Evolutionary conservation across 345 rosid species (phyloP).

Genomic region (Populus tremula): DNA sequence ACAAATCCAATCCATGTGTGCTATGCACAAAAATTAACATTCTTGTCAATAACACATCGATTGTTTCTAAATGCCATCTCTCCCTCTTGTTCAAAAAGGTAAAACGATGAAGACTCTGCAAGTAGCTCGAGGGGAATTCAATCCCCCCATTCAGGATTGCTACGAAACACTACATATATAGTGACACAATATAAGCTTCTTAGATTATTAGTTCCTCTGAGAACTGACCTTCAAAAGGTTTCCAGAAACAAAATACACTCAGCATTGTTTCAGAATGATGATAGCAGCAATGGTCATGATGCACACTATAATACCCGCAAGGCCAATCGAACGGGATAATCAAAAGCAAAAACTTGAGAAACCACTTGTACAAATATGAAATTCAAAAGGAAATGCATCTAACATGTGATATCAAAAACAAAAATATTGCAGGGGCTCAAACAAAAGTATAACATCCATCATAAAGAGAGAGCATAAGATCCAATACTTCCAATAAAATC

Average conservation of each 20-base stretch:
- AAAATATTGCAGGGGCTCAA: not conserved
- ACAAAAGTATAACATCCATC: slow-evolving; percentile 6
- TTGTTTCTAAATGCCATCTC: no score
- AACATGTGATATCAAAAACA: not conserved
- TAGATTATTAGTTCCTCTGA: not conserved
- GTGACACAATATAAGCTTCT: not conserved
- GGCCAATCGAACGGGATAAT: not conserved
- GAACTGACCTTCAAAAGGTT: not conserved
- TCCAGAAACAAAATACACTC: not conserved
- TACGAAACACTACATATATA: not conserved
- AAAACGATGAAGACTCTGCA: no score
- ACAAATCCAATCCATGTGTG: no score
- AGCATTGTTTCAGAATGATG: not conserved
- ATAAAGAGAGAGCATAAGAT: not conserved
- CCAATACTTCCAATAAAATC: slow-evolving; percentile 13
- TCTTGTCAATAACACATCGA: no score
- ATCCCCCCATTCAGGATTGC: not conserved
- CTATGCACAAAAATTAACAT: no score
- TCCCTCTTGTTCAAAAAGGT: no score
- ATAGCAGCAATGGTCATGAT: not conserved
- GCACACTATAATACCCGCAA: not conserved
- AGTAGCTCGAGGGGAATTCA: no score
- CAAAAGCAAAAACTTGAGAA: not conserved
- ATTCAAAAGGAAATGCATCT: not conserved
- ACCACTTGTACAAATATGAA: not conserved